Percentiles rank a stretch among this genome's conserved stretches.
Conservation (phyloP, 106 monocot genomes). For the Dendrobium huoshanense region DNA sequence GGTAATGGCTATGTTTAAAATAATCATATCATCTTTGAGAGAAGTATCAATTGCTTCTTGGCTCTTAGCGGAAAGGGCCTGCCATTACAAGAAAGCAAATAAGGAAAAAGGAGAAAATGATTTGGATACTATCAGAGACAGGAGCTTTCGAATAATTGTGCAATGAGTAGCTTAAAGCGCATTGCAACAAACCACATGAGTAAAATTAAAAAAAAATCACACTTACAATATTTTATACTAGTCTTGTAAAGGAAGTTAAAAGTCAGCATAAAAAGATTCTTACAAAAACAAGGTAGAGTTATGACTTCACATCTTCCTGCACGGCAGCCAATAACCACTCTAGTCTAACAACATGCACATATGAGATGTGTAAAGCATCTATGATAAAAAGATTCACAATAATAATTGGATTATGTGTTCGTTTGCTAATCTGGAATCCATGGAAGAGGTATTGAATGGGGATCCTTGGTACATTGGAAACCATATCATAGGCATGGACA, state of each 20-base stretch:
- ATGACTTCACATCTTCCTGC: not conserved
- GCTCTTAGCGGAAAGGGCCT: constrained; percentile 61
- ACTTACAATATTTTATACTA: not conserved
- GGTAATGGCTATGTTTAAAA: constrained; percentile 94
- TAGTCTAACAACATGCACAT: not conserved
- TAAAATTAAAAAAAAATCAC: not conserved
- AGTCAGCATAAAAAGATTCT: not conserved
- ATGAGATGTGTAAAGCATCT: too few species aligned
- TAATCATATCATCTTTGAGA: constrained; percentile 68
- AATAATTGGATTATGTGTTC: too few species aligned
- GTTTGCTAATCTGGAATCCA: too few species aligned
- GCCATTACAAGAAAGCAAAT: not conserved
- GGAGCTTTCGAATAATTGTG: not conserved
- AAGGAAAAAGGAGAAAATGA: not conserved
- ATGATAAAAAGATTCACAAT: too few species aligned
- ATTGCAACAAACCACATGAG: not conserved
- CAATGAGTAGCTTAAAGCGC: not conserved
- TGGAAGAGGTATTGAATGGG: too few species aligned
- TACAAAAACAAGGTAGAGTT: not conserved
- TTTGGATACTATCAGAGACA: not conserved
- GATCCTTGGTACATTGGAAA: too few species aligned
- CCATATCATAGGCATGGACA: too few species aligned
- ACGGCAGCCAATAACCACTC: not conserved
- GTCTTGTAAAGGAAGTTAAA: not conserved
- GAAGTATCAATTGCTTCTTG: constrained; percentile 72